A percentile compares a stretch with the other conserved stretches of the same genome.
phyloP scores from a whole-genome alignment of 331 rosid genomes.

The Malus hybrid region DNA sequence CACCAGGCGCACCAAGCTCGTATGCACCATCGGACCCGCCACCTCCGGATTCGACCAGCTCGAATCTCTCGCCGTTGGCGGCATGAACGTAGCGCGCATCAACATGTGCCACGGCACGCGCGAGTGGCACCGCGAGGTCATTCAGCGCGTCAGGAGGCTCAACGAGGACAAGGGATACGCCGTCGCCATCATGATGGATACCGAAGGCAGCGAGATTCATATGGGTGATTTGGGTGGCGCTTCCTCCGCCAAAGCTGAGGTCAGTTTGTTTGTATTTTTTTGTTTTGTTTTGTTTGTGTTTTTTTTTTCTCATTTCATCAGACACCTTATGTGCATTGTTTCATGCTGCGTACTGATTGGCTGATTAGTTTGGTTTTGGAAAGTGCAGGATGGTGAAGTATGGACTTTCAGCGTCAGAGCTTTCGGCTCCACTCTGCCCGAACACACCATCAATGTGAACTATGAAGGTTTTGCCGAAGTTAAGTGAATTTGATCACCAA shows the following conservation, averaged over 20 bases:
- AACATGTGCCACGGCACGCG: constrained; percentile 87
- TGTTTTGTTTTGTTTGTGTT: too few relatives aligned
- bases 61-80: constrained; percentile 87
- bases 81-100: constrained; percentile 94
- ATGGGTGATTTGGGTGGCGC: constrained; percentile 98
- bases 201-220: constrained; percentile 98
- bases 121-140: constrained; percentile 68
- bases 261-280: not conserved
- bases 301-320: not conserved
- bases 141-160: constrained; percentile 62
- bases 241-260: constrained; percentile 92
- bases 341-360: not conserved
- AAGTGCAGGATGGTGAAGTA: constrained; percentile 76
- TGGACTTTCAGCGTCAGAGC: constrained; percentile 98
- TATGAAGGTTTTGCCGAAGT: constrained; percentile 98
- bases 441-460: constrained; percentile 72
- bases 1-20: constrained; percentile 21
- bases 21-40: constrained; percentile 93
- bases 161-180: constrained; percentile 88
- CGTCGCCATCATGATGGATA: constrained; percentile 97
- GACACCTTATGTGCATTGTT: not conserved
- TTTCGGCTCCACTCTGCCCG: constrained; percentile 70
- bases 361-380: not conserved
- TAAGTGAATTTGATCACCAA: constrained; percentile 6
- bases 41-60: constrained; percentile 77